Evolutionary conservation across 805 yeast genomes (phyloP).

Genomic region (Metschnikowia matae): DNA sequence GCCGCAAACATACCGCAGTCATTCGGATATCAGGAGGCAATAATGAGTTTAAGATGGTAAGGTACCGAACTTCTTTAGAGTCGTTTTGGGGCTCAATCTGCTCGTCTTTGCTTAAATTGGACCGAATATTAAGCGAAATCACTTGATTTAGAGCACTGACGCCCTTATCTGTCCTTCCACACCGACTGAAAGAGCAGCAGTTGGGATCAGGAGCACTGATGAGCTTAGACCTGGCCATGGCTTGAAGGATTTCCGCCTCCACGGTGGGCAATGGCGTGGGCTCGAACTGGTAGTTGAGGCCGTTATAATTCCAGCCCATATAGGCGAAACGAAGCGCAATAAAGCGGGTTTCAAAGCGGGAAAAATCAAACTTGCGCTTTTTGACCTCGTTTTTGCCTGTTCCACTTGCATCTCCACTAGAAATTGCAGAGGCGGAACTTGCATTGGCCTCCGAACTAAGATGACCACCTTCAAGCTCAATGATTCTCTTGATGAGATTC

Average conservation of each 20-base stretch:
- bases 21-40: conserved; percentile 79
- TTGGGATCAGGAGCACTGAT: conserved; percentile 57
- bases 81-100: conserved; percentile 58
- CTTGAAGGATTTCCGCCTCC: conserved; percentile 71
- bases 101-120: conserved; percentile 59
- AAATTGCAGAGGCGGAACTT: background rate
- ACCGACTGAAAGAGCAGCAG: conserved; percentile 73
- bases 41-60: conserved; percentile 66
- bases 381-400: conserved; percentile 4
- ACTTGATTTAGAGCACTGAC: conserved; percentile 97
- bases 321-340: conserved; percentile 84
- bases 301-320: conserved; percentile 92
- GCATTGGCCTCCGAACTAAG: background rate
- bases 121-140: conserved; percentile 72
- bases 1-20: conserved; percentile 78
- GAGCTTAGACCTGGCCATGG: conserved; percentile 61
- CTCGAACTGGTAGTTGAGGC: conserved; percentile 77
- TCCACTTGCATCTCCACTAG: background rate
- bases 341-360: conserved; percentile 57
- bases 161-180: conserved; percentile 96
- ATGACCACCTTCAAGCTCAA: conserved; percentile 47
- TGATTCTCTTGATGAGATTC: conserved; percentile 55
- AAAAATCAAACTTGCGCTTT: conserved; percentile 54
- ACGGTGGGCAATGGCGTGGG: conserved; percentile 81
- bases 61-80: conserved; percentile 66